Percentiles rank a stretch among this genome's conserved stretches.
phyloP scores from a whole-genome alignment of 2,329 filamentous ascomycete genomes.

The Plenodomus tracheiphilus region DNA sequence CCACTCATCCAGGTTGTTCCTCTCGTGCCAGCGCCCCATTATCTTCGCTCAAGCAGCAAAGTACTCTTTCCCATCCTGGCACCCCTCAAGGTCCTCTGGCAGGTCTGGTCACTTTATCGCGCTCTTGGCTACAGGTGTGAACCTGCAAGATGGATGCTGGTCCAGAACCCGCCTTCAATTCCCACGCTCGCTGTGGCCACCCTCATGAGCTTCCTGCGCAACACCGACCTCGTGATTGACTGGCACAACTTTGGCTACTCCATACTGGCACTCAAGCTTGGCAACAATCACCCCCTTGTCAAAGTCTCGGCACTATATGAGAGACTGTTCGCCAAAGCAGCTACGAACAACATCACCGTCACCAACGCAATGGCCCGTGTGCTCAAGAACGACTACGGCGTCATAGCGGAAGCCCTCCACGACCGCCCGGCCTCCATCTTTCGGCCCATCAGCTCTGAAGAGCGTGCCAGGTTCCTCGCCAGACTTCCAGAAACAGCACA shows the following conservation, averaged over 20 bases:
- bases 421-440: constrained; percentile 86
- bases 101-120: constrained; percentile 71
- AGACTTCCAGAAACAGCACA: constrained; percentile 66
- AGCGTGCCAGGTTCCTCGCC: constrained; percentile 60
- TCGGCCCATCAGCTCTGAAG: constrained; percentile 62
- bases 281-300: constrained; percentile 72
- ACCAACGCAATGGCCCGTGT: constrained; percentile 84
- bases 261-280: constrained; percentile 74
- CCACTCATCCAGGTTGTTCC: constrained; percentile 71
- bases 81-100: constrained; percentile 84
- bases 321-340: constrained; percentile 66
- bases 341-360: constrained; percentile 80
- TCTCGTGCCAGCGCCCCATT: constrained; percentile 67
- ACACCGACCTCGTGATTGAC: constrained; percentile 84
- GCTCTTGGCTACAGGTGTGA: constrained; percentile 73
- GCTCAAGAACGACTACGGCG: constrained; percentile 67
- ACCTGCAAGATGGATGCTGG: constrained; percentile 82
- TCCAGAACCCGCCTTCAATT: constrained; percentile 94
- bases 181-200: constrained; percentile 81
- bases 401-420: constrained; percentile 61
- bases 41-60: constrained; percentile 68
- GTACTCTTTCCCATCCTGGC: constrained; percentile 77
- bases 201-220: constrained; percentile 72
- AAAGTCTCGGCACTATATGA: constrained; percentile 78
- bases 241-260: constrained; percentile 99